Conservation (phyloP, 495 filamentous ascomycete genomes). For the Thozetella sp. region DNA sequence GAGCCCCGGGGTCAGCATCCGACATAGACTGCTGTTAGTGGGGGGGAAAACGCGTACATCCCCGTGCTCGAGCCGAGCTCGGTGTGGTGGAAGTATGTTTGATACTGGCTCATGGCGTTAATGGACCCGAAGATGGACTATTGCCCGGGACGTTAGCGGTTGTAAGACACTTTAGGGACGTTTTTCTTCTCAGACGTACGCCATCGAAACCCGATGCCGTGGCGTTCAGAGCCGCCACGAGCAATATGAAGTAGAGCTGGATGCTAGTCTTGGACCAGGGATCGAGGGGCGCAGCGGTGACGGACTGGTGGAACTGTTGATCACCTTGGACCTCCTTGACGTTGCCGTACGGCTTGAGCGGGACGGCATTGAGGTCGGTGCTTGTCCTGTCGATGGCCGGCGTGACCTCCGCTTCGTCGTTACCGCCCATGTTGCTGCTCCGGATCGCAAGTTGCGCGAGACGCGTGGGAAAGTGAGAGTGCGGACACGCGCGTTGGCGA, state of each 20-base stretch:
- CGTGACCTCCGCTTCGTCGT: no score
- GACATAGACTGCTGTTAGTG: neutral
- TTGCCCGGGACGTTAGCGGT: neutral
- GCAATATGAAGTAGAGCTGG: conserved; percentile 11
- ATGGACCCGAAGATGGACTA: conserved; percentile 24
- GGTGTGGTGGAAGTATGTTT: conserved; percentile 35
- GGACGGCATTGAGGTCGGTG: no score
- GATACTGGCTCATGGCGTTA: conserved; percentile 41
- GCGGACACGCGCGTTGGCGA: no score
- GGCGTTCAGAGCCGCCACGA: conserved; percentile 15
- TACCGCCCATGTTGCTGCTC: no score
- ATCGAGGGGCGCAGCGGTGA: conserved; percentile 4
- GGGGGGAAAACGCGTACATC: conserved; percentile 10
- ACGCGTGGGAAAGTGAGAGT: no score
- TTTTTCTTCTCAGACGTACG: neutral
- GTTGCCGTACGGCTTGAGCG: neutral
- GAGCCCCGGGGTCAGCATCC: neutral
- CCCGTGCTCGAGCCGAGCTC: conserved; percentile 29
- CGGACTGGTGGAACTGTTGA: neutral
- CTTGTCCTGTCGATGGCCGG: no score
- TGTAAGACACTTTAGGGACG: neutral
- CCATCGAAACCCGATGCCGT: conserved; percentile 16
- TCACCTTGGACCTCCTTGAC: conserved; percentile 5
- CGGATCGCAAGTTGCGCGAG: no score
- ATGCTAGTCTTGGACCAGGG: conserved; percentile 7